Evolutionary conservation across 768 basidiomycete species (phyloP).

Genomic region (Tremella mesenterica): DNA sequence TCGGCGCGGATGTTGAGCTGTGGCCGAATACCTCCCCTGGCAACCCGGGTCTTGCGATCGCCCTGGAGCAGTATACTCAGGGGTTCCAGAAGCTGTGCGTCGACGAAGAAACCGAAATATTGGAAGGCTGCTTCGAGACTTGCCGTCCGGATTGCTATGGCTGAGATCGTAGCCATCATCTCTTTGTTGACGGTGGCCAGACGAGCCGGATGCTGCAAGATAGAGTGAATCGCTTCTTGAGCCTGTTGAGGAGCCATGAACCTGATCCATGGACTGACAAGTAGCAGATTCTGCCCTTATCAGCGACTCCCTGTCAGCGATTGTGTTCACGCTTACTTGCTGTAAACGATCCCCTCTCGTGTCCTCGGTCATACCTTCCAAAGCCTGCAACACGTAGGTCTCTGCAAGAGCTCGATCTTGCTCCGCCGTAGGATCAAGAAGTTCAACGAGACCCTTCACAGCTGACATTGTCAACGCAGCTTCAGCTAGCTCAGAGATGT

Average conservation of each 20-base stretch:
- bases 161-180: constrained; percentile 7
- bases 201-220: constrained; percentile 11
- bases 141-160: not conserved
- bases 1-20: not conserved
- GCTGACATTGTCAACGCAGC: too few species aligned
- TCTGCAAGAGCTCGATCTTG: too few species aligned
- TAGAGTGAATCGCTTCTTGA: not conserved
- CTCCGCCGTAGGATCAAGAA: too few species aligned
- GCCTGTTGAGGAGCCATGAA: constrained; percentile 16
- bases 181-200: constrained; percentile 3
- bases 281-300: constrained; percentile 15
- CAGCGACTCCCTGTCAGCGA: constrained; percentile 3
- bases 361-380: too few species aligned
- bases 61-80: not conserved
- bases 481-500: not conserved
- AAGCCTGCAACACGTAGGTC: too few species aligned
- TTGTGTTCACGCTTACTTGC: too few species aligned
- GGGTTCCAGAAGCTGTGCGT: too few species aligned
- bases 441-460: not conserved
- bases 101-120: constrained; percentile 12
- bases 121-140: constrained; percentile 14
- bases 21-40: not conserved
- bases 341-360: too few species aligned
- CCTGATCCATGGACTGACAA: constrained; percentile 25
- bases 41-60: not conserved